Conservation (phyloP, 345 rosid genomes). For the Excoecaria agallocha region DNA sequence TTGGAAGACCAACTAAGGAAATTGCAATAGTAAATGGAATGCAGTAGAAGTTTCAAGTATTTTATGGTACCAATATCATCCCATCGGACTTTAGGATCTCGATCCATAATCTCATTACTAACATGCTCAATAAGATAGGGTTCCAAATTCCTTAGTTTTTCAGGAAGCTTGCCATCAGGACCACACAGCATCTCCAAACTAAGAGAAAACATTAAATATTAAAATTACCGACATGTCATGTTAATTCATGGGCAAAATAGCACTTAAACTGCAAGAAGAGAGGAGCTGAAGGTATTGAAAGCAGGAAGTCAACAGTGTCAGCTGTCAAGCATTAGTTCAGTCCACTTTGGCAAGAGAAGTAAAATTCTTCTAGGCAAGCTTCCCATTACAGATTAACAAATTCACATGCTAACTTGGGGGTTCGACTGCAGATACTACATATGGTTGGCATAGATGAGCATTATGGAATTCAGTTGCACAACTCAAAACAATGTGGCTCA, state of each 20-base stretch:
- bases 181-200: slow-evolving; percentile 96
- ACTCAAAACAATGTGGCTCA: neutral
- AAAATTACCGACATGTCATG: neutral
- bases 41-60: slow-evolving; percentile 18
- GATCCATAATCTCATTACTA: slow-evolving; percentile 97
- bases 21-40: neutral
- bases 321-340: neutral
- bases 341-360: neutral
- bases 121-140: slow-evolving; percentile 95
- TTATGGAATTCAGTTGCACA: neutral
- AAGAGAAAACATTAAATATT: slow-evolving; percentile 9
- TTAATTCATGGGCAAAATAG: neutral
- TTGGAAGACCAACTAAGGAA: slow-evolving; percentile 23
- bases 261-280: neutral
- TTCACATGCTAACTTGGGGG: neutral
- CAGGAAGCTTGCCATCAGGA: slow-evolving; percentile 98
- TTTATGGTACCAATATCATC: slow-evolving; percentile 77
- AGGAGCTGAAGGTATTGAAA: neutral
- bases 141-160: slow-evolving; percentile 89
- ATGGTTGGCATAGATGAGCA: neutral
- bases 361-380: neutral
- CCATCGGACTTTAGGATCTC: slow-evolving; percentile 96
- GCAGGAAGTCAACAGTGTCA: neutral
- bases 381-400: neutral
- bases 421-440: neutral